These are phyloP conservation scores for Bathelium albidoporum DNA, from an alignment of 495 filamentous ascomycete genomes.

Conservation along the genomic window DNA sequence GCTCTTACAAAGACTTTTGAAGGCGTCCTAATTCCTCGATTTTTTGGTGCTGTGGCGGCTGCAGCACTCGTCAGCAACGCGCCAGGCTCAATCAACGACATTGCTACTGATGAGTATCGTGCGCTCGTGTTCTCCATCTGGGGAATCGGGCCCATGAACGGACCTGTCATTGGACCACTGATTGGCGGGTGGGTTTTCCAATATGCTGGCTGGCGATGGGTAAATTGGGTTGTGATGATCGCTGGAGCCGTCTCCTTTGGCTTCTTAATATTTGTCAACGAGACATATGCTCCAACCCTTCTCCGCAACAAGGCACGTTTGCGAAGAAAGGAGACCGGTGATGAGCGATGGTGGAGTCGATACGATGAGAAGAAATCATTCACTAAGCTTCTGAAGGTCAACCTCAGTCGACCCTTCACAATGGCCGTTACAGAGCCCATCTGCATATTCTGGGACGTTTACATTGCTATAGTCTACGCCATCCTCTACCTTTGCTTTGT, in stretches of 20 bases:
- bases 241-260: conserved; percentile 46
- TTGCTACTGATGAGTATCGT: conserved; percentile 57
- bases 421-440: conserved; percentile 78
- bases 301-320: conserved; percentile 57
- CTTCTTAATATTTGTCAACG: conserved; percentile 46
- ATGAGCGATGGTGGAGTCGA: conserved; percentile 65
- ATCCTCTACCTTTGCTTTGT: conserved; percentile 84
- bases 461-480: conserved; percentile 50
- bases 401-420: conserved; percentile 64
- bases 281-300: conserved; percentile 71
- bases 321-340: conserved; percentile 61
- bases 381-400: conserved; percentile 50
- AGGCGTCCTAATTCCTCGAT: conserved; percentile 57
- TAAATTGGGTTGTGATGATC: conserved; percentile 75
- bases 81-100: conserved; percentile 74
- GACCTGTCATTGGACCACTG: conserved; percentile 44
- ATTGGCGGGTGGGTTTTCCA: conserved; percentile 69
- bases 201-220: conserved; percentile 78
- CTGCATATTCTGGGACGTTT: conserved; percentile 68
- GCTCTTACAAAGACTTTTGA: conserved; percentile 55
- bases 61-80: conserved; percentile 71
- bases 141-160: conserved; percentile 71
- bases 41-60: conserved; percentile 68
- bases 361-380: conserved; percentile 57
- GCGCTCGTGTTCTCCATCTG: conserved; percentile 66